Evolutionary conservation across 2,329 filamentous ascomycete genomes (phyloP).

Genomic region (Clarireedia sp.): DNA sequence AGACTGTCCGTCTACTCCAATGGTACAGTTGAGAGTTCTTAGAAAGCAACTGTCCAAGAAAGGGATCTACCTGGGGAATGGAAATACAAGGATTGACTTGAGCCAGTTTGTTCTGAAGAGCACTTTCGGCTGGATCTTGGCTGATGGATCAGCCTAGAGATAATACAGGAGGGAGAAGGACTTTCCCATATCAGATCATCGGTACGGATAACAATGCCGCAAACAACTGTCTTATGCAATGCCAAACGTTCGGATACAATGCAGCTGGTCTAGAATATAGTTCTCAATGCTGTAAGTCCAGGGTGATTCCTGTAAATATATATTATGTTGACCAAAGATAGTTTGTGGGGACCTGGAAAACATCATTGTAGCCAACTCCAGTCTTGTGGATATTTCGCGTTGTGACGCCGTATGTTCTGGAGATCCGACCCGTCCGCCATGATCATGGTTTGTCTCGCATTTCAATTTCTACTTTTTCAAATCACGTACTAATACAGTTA

Average conservation of each 20-base stretch:
- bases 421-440: slow-evolving; percentile 43
- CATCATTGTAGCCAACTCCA: slow-evolving; percentile 14
- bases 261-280: slow-evolving; percentile 24
- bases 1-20: slow-evolving; percentile 23
- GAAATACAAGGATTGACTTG: slow-evolving; percentile 33
- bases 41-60: slow-evolving; percentile 18
- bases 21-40: slow-evolving; percentile 15
- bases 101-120: slow-evolving; percentile 40
- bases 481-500: neutral
- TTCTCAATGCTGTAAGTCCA: slow-evolving; percentile 21
- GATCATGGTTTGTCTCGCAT: slow-evolving; percentile 36
- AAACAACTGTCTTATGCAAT: slow-evolving; percentile 18
- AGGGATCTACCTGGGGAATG: slow-evolving; percentile 23
- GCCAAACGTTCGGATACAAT: slow-evolving; percentile 22
- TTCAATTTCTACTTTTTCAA: no score
- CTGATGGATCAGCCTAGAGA: slow-evolving; percentile 26
- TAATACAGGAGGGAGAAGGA: slow-evolving; percentile 12
- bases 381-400: slow-evolving; percentile 6
- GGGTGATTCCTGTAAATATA: neutral
- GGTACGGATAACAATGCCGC: slow-evolving; percentile 15
- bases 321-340: slow-evolving; percentile 7
- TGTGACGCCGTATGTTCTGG: slow-evolving; percentile 25
- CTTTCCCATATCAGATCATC: slow-evolving; percentile 22
- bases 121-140: neutral
- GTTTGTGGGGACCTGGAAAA: slow-evolving; percentile 23